Conservation (phyloP, 1,284 basidiomycete genomes). For the Heimioporus retisporus region DNA sequence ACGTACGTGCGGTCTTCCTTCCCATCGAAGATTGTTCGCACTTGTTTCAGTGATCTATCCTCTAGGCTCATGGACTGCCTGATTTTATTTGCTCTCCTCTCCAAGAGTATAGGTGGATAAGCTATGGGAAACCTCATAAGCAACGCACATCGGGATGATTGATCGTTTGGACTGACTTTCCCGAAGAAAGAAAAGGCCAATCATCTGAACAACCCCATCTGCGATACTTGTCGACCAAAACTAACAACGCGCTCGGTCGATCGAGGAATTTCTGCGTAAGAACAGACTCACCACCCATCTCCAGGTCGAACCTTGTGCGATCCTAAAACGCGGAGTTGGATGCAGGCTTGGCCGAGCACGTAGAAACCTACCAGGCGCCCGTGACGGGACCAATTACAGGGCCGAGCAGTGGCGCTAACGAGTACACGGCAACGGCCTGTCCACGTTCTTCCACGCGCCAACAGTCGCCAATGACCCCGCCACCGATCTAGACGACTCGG, state of each 20-base stretch:
- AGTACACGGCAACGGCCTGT: conserved; percentile 74
- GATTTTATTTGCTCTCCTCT: conserved; percentile 65
- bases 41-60: conserved; percentile 53
- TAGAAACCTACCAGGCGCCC: conserved; percentile 62
- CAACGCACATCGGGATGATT: background rate
- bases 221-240: conserved; percentile 73
- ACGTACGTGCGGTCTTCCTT: conserved; percentile 54
- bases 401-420: conserved; percentile 64
- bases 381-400: conserved; percentile 74
- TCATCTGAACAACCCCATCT: conserved; percentile 58
- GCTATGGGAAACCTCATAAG: conserved; percentile 47
- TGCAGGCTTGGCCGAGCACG: background rate
- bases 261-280: background rate
- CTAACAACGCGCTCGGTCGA: conserved; percentile 34
- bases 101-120: conserved; percentile 70
- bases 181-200: conserved; percentile 60
- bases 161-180: conserved; percentile 59
- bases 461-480: conserved; percentile 56
- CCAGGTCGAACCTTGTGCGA: conserved; percentile 69
- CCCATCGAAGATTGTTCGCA: conserved; percentile 58
- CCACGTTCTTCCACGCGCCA: conserved; percentile 76
- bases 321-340: conserved; percentile 45
- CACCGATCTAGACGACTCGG: conserved; percentile 21
- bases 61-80: conserved; percentile 56
- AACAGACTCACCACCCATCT: conserved; percentile 64